These are phyloP conservation scores for Backusella psychrophila DNA, from an alignment of 192 early-diverging fungal genomes.

Conservation along the genomic window DNA sequence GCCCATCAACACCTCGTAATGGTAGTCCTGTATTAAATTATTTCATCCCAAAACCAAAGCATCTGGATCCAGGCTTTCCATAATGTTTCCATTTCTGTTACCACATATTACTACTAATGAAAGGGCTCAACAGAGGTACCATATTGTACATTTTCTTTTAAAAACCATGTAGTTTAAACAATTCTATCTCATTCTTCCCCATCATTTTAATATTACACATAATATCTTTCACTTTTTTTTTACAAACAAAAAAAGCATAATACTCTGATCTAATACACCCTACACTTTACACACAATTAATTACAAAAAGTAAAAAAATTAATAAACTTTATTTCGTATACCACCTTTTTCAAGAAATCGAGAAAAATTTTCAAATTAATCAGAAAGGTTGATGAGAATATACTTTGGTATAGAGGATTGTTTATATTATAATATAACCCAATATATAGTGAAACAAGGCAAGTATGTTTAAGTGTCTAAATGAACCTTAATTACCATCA, in stretches of 20 bases:
- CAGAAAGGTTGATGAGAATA: too few relatives aligned
- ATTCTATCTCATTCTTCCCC: background rate
- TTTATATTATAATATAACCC: too few relatives aligned
- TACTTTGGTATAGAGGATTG: too few relatives aligned
- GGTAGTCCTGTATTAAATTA: conserved; percentile 13
- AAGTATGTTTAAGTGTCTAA: too few relatives aligned
- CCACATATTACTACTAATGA: background rate
- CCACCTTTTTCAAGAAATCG: background rate
- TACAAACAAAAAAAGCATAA: background rate
- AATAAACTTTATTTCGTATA: background rate
- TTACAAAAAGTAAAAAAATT: background rate
- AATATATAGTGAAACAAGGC: too few relatives aligned
- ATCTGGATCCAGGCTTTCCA: background rate
- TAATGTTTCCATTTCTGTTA: background rate
- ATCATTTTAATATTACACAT: background rate
- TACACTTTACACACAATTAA: background rate
- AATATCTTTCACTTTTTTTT: background rate
- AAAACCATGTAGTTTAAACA: background rate
- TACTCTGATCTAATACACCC: background rate
- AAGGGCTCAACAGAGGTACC: background rate
- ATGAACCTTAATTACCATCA: too few relatives aligned
- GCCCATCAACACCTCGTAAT: conserved; percentile 8
- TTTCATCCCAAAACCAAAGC: background rate
- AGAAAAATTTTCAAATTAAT: too few relatives aligned
- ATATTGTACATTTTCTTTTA: background rate